A percentile compares a stretch with the other conserved stretches of the same genome.
Conservation (phyloP, 306 rosid genomes). For the Ammopiptanthus mongolicus region DNA sequence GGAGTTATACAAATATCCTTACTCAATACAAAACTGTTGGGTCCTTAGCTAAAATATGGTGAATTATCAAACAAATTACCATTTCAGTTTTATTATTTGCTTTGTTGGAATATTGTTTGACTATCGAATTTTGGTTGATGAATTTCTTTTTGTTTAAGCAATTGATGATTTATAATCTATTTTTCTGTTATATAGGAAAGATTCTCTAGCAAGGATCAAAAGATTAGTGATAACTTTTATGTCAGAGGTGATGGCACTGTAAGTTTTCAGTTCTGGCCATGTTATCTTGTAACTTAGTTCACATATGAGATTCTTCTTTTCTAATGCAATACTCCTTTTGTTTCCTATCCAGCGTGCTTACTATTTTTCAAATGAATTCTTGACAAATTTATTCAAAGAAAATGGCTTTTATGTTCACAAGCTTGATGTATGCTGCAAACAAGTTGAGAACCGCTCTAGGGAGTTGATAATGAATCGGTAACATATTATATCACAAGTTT, state of each 20-base stretch:
- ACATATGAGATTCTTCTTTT: not conserved
- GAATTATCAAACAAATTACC: not conserved
- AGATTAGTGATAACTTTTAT: slow-evolving; percentile 80
- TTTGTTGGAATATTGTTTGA: not conserved
- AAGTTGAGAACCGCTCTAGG: slow-evolving; percentile 88
- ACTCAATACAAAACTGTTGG: not conserved
- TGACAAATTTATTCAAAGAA: slow-evolving; percentile 72
- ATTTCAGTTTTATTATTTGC: not conserved
- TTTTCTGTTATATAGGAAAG: slow-evolving; percentile 59
- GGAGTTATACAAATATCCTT: not conserved
- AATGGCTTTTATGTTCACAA: slow-evolving; percentile 70
- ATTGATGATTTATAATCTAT: not conserved
- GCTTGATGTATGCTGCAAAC: slow-evolving; percentile 77
- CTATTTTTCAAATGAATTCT: slow-evolving; percentile 81
- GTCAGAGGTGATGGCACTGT: slow-evolving; percentile 97
- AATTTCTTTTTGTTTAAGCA: not conserved
- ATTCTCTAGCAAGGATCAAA: slow-evolving; percentile 78
- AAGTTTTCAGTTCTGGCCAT: slow-evolving; percentile 34
- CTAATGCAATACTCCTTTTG: slow-evolving; percentile 15
- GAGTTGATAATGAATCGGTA: slow-evolving; percentile 88
- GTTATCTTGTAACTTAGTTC: not conserved
- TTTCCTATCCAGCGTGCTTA: slow-evolving; percentile 73
- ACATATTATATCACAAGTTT: slow-evolving; percentile 12
- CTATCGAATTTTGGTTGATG: not conserved
- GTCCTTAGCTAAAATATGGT: slow-evolving; percentile 16